Evolutionary conservation across 768 basidiomycete species (phyloP).

Genomic region (Trametopsis cervina): DNA sequence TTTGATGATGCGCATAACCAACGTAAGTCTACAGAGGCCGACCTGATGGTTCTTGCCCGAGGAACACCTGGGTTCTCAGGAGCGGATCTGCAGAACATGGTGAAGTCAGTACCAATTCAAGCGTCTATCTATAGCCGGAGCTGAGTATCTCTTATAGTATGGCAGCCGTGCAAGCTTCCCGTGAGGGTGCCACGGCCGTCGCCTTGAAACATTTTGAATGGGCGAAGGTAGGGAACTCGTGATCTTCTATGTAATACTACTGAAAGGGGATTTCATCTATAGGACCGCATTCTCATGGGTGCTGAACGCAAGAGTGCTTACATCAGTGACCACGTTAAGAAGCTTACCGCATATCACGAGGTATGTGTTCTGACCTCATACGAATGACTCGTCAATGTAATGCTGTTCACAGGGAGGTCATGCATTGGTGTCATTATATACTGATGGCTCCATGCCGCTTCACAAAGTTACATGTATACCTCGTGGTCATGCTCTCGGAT

Average conservation of each 20-base stretch:
- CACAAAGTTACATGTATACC: conserved; percentile 98
- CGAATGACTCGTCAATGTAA: no score
- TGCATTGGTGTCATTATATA: conserved; percentile 90
- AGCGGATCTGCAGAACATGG: conserved; percentile 94
- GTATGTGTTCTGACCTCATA: no score
- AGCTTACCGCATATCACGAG: conserved; percentile 96
- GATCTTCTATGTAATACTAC: neutral
- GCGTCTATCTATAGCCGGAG: neutral
- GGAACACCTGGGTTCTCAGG: conserved; percentile 97
- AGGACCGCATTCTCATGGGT: conserved; percentile 96
- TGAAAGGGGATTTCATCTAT: neutral
- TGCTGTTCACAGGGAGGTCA: conserved; percentile 66
- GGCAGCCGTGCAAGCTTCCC: conserved; percentile 93
- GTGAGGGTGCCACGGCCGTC: conserved; percentile 72
- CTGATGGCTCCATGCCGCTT: conserved; percentile 91
- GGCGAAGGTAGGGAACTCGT: conserved; percentile 64
- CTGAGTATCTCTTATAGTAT: neutral
- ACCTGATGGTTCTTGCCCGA: conserved; percentile 82
- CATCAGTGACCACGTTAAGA: conserved; percentile 80
- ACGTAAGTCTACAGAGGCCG: conserved; percentile 47
- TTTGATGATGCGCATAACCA: neutral
- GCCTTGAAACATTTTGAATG: conserved; percentile 87
- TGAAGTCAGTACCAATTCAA: conserved; percentile 56
- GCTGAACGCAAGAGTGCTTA: conserved; percentile 88
- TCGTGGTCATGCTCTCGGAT: conserved; percentile 87